Evolutionary conservation across 1,139 yeast genomes (phyloP), one percentile per base, ranked within the genome.

Genomic region (Suhomyces choctaworum): DNA sequence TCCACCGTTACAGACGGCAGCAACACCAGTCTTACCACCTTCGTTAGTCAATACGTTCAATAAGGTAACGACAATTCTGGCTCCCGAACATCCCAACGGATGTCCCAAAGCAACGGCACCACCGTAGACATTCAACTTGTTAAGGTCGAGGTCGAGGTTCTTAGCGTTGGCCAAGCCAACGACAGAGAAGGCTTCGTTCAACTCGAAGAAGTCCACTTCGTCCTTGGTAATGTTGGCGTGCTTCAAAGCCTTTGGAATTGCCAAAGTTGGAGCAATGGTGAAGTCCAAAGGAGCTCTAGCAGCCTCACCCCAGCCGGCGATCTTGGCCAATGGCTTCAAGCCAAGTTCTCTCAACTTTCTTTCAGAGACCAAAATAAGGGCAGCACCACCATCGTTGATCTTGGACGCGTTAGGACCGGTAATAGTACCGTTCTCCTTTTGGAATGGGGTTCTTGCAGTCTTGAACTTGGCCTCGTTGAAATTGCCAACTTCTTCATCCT

Each of bases 61-160:
- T 63, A 92, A 75, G 30, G 97, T 92, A 49, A 86, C 88, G 41
- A 90, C 77, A 55, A 92, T 78, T 73, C 98, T 83, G 28, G 97
- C 97, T 63, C 98, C 98, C 14, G 96, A 85, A 70, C 96, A 87
- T 42, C 97, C 98, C 56, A 92, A 77, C 55, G 98, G 97, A 63
- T 92, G 97, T 34, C 97, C 97, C 50, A 92, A 62, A 32, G 97
- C 97, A 45, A 92, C 97, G 27, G 97, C 97, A 64, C 97, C 98
- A 64, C 98, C 98, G 63, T 90, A 90, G 39, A 82, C 95, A 58
- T 92, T 92, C 46, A 90, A 79, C 69, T 87, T 89, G 35, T 76
- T 75, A 22, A 70, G 66, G 40, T 80, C 76, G 41, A 92, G 60
- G 48, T 71, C 70, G 48, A 87, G 75, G 45, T 88, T 67, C 71